phyloP scores from a whole-genome alignment of 257 asterid species.

The Petunia axillaris region DNA sequence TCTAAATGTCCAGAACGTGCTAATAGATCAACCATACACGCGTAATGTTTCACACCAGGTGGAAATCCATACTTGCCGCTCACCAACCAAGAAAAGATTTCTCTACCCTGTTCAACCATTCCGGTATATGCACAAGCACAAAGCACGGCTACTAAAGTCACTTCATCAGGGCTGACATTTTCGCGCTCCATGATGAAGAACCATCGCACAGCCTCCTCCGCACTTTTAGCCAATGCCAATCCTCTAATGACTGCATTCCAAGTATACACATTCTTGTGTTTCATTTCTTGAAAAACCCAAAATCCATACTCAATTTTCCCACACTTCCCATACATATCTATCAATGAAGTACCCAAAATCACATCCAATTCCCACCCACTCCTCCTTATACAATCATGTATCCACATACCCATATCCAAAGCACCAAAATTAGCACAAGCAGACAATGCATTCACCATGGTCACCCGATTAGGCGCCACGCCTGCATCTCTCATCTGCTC shows the following conservation, averaged over 20 bases:
- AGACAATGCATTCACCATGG: slow-evolving; percentile 68
- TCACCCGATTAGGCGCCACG: slow-evolving; percentile 68
- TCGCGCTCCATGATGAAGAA: slow-evolving; percentile 58
- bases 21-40: slow-evolving; percentile 69
- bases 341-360: slow-evolving; percentile 72
- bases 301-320: slow-evolving; percentile 55
- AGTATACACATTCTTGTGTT: slow-evolving; percentile 54
- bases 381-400: slow-evolving; percentile 51
- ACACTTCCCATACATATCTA: slow-evolving; percentile 71
- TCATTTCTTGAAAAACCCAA: slow-evolving; percentile 52
- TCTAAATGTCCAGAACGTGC: slow-evolving; percentile 51
- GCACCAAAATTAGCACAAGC: slow-evolving; percentile 67
- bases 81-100: slow-evolving; percentile 51
- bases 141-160: slow-evolving; percentile 59
- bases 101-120: slow-evolving; percentile 44
- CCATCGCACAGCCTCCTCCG: slow-evolving; percentile 59
- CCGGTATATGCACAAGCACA: slow-evolving; percentile 70
- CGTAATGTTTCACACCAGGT: slow-evolving; percentile 64
- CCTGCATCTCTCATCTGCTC: slow-evolving; percentile 58
- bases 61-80: slow-evolving; percentile 51
- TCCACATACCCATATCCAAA: slow-evolving; percentile 58
- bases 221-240: slow-evolving; percentile 60
- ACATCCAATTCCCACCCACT: slow-evolving; percentile 66
- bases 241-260: slow-evolving; percentile 78
- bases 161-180: slow-evolving; percentile 57